These are phyloP conservation scores for Trametes hirsuta DNA, from an alignment of 1,284 basidiomycete genomes.

Conservation along the genomic window DNA sequence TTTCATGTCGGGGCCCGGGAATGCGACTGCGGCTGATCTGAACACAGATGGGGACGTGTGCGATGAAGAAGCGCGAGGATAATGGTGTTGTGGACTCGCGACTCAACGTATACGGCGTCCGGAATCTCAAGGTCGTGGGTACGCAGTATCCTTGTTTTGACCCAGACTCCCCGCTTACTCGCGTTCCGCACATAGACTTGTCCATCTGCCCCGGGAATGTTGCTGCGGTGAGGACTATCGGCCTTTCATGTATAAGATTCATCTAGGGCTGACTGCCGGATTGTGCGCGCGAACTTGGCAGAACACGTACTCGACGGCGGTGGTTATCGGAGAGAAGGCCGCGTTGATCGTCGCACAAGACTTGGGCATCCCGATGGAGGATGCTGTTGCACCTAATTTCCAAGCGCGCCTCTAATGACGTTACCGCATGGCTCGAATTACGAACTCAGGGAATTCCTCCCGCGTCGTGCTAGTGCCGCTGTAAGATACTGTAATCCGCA, in stretches of 20 bases:
- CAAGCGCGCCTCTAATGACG: not conserved
- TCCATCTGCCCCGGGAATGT: constrained; percentile 40
- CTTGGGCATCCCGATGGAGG: constrained; percentile 42
- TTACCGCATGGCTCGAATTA: too few species aligned
- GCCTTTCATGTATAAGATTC: not conserved
- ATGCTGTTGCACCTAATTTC: not conserved
- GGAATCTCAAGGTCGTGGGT: constrained; percentile 61
- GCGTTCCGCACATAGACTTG: constrained; percentile 35
- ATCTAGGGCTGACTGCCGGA: not conserved
- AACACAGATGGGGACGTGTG: constrained; percentile 36
- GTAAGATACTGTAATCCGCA: too few species aligned
- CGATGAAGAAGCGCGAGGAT: constrained; percentile 73
- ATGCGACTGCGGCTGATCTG: not conserved
- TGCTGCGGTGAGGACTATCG: constrained; percentile 10
- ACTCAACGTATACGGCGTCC: constrained; percentile 72
- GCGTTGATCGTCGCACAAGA: constrained; percentile 61
- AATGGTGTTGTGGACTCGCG: constrained; percentile 76
- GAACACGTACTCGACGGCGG: constrained; percentile 54
- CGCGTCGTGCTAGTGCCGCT: too few species aligned
- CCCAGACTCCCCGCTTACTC: not conserved
- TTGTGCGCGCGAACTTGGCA: constrained; percentile 38
- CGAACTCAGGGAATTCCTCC: too few species aligned
- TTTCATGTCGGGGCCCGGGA: not conserved
- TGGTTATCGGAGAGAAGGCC: constrained; percentile 59
- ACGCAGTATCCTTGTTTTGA: not conserved